Percentiles rank a stretch among this genome's conserved stretches.
phyloP scores from a whole-genome alignment of 2,329 filamentous ascomycete species.

The Talaromyces sp. region DNA sequence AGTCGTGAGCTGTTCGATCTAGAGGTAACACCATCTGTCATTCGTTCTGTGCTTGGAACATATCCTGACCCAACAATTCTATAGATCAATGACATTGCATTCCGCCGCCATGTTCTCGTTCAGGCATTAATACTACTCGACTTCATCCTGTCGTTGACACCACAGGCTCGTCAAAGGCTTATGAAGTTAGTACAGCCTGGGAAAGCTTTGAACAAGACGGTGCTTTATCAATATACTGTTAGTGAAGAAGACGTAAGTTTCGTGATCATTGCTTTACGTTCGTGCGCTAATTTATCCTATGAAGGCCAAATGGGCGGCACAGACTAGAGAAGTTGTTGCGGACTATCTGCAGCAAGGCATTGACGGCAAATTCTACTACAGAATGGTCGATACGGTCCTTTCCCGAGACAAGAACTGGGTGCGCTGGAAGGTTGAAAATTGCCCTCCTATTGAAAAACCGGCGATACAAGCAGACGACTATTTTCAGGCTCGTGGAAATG shows the following conservation, averaged over 20 bases:
- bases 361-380: conserved; percentile 89
- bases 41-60: background rate
- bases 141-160: conserved; percentile 86
- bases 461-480: conserved; percentile 69
- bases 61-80: background rate
- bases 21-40: conserved; percentile 58
- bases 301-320: conserved; percentile 76
- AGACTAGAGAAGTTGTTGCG: conserved; percentile 75
- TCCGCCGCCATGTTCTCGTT: conserved; percentile 89
- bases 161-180: conserved; percentile 76
- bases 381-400: conserved; percentile 95
- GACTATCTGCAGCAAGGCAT: conserved; percentile 76
- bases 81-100: conserved; percentile 87
- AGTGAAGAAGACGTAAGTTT: conserved; percentile 74
- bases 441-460: conserved; percentile 77
- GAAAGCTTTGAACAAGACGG: conserved; percentile 76
- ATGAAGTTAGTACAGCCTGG: conserved; percentile 35
- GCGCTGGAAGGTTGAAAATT: conserved; percentile 94
- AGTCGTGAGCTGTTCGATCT: conserved; percentile 93
- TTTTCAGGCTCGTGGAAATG: conserved; percentile 64
- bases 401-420: conserved; percentile 98
- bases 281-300: conserved; percentile 25
- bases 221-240: conserved; percentile 77
- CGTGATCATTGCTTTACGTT: conserved; percentile 15
- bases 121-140: conserved; percentile 93